Base-by-base conservation (phyloP, 345 rosid genomes). In the Microcos paniculata region DNA sequence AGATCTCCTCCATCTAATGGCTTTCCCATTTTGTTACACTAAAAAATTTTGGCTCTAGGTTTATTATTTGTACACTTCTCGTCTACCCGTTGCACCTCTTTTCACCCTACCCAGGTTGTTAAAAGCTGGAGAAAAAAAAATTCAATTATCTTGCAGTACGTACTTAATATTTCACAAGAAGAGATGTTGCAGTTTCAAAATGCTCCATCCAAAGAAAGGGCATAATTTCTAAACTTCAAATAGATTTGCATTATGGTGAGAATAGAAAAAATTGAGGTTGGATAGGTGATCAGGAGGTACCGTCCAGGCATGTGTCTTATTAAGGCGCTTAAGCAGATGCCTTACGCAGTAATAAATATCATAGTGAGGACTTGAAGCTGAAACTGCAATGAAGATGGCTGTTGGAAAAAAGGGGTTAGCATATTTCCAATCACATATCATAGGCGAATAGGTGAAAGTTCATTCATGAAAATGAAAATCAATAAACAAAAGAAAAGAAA, bases 291-390 rank as follows among this genome's bases (percentile, higher is more conserved):
- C 10, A 49, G 42, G 73, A 51, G 35, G 30, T 82, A 87, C 87
- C 46, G 80, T 77, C 87, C 87, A 84, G 31, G 28, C 74, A 62
- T 31, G 86, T 23, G 89, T 84, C 62, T 79, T 87, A 43, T 82
- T 18, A 58, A 87, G 84, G 52, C 85, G 87, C 58, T 62, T 87
- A 48, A 79, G 48, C 28, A 82, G 82, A 51, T 72, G 33, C 43
- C 75, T 70, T 57, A 84, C 48, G 83, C 87, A 82, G 33, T 78
- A 77, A 57, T 68, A 63, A 45, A 79, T 81, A 64, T 78, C 83
- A 48, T 48, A 45, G 11, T 62, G 82, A 23, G 80, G 81, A 19
- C 71, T 82, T 24, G 86, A 51, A 42, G 74, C 62, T 30, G 84
- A 84, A 65, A 78, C 63, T 18, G 81, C 82, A 65, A 11, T 21